A percentile compares a stretch with the other conserved stretches of the same genome.
Evolutionary conservation across 1,284 basidiomycete species (phyloP).

Genomic region (Irpex sp.): DNA sequence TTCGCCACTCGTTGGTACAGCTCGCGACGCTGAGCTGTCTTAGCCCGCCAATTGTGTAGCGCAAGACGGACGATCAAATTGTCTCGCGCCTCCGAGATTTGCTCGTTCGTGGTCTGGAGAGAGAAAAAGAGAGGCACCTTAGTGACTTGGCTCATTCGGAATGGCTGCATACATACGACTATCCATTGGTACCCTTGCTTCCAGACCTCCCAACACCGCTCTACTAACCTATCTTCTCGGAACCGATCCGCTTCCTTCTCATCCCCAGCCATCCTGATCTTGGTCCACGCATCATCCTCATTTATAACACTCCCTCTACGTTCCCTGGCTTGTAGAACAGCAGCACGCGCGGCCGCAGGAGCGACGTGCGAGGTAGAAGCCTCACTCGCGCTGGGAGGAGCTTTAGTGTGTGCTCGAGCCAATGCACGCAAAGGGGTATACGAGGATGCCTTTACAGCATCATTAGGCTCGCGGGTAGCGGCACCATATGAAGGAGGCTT

Average conservation of each 20-base stretch:
- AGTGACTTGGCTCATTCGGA: constrained; percentile 10
- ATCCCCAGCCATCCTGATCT: constrained; percentile 63
- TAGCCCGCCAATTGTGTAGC: constrained; percentile 54
- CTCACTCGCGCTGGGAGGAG: background rate
- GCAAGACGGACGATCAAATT: constrained; percentile 53
- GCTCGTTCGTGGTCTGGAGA: constrained; percentile 58
- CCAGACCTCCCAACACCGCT: constrained; percentile 73
- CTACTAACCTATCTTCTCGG: constrained; percentile 54
- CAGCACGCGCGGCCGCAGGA: constrained; percentile 28
- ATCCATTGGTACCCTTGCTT: constrained; percentile 65
- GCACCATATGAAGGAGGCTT: constrained; percentile 52
- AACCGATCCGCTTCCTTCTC: constrained; percentile 70
- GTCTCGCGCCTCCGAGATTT: constrained; percentile 56
- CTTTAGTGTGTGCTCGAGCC: constrained; percentile 15
- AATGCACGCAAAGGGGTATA: constrained; percentile 14
- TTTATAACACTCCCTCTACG: constrained; percentile 48
- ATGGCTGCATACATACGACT: constrained; percentile 42
- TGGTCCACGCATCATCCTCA: constrained; percentile 73
- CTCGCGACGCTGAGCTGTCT: constrained; percentile 33
- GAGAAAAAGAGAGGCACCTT: too few species aligned
- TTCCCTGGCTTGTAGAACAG: constrained; percentile 27
- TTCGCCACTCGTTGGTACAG: constrained; percentile 36
- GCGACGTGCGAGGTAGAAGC: constrained; percentile 10
- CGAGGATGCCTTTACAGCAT: constrained; percentile 3
- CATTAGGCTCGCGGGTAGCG: constrained; percentile 28